Percentiles rank a stretch among this genome's conserved stretches.
These are phyloP conservation scores for Penicillium canescens DNA, from an alignment of 495 filamentous ascomycete species.

Conservation along the genomic window DNA sequence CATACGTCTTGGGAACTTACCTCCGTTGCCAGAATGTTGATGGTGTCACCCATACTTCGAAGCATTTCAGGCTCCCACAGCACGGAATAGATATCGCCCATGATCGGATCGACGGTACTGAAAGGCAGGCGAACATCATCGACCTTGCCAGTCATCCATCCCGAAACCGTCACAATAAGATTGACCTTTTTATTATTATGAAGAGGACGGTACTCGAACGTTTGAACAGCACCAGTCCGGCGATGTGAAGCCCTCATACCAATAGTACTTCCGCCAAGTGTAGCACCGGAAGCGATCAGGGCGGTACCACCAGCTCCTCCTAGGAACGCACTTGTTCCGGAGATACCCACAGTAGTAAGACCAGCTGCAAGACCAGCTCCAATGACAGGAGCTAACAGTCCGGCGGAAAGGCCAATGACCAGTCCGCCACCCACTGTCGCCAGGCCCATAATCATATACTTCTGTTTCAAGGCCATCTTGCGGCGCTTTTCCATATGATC, in stretches of 20 bases:
- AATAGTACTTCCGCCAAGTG: slow-evolving; percentile 82
- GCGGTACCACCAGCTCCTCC: slow-evolving; percentile 92
- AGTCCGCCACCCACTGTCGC: slow-evolving; percentile 94
- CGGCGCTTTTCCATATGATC: slow-evolving; percentile 89
- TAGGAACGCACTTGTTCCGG: slow-evolving; percentile 84
- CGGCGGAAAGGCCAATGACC: slow-evolving; percentile 94
- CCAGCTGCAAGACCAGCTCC: slow-evolving; percentile 93
- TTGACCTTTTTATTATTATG: slow-evolving; percentile 98
- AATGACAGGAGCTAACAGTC: slow-evolving; percentile 89
- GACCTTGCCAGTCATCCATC: slow-evolving; percentile 98
- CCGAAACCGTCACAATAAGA: slow-evolving; percentile 91
- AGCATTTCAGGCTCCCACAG: slow-evolving; percentile 99
- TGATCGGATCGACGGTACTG: slow-evolving; percentile 93
- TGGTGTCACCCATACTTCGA: slow-evolving; percentile 93
- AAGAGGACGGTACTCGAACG: slow-evolving; percentile 93
- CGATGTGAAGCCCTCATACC: slow-evolving; percentile 81
- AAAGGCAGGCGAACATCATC: slow-evolving; percentile 95
- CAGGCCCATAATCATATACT: slow-evolving; percentile 93
- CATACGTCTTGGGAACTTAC: slow-evolving; percentile 46
- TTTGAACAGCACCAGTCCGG: slow-evolving; percentile 86
- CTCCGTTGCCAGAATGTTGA: slow-evolving; percentile 97
- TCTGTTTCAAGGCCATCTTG: slow-evolving; percentile 75
- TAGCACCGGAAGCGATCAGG: slow-evolving; percentile 86
- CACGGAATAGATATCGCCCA: slow-evolving; percentile 98
- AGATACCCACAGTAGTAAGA: slow-evolving; percentile 91